Conservation (phyloP, 768 basidiomycete genomes). For the Tylopilus balloui region DNA sequence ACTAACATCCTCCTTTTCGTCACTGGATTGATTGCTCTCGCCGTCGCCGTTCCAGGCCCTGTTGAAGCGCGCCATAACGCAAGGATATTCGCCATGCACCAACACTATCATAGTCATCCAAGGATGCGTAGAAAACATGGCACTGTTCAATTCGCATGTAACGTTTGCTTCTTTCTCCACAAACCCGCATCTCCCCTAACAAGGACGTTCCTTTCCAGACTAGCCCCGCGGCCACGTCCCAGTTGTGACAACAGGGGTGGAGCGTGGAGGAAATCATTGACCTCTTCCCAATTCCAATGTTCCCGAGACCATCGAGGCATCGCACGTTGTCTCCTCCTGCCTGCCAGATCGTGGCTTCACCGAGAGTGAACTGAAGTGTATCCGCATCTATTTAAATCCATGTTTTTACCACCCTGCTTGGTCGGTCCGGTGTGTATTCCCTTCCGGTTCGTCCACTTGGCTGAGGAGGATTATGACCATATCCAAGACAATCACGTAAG, state of each 20-base stretch:
- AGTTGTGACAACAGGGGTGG: neutral
- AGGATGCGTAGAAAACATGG: neutral
- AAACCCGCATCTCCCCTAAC: neutral
- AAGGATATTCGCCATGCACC: neutral
- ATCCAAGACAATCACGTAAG: no score
- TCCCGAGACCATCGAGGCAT: no score
- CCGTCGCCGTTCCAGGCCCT: constrained; percentile 2
- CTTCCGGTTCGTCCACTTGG: no score
- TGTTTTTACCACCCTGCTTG: no score
- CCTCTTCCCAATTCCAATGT: no score
- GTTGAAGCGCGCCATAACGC: neutral
- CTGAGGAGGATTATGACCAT: no score
- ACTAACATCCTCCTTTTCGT: constrained; percentile 2
- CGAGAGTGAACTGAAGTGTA: no score
- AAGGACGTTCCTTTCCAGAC: neutral
- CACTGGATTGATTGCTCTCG: neutral
- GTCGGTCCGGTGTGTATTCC: no score
- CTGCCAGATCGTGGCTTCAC: no score
- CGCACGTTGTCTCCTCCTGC: no score
- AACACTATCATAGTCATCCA: constrained; percentile 1
- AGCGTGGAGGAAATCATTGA: no score
- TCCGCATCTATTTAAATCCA: no score
- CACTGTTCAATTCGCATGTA: neutral
- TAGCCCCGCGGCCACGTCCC: neutral
- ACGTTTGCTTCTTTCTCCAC: neutral